A percentile compares a stretch with the other conserved stretches of the same genome.
These are phyloP conservation scores for Chlorella sp. DNA, from an alignment of 139 green algal genomes.

Conservation along the genomic window DNA sequence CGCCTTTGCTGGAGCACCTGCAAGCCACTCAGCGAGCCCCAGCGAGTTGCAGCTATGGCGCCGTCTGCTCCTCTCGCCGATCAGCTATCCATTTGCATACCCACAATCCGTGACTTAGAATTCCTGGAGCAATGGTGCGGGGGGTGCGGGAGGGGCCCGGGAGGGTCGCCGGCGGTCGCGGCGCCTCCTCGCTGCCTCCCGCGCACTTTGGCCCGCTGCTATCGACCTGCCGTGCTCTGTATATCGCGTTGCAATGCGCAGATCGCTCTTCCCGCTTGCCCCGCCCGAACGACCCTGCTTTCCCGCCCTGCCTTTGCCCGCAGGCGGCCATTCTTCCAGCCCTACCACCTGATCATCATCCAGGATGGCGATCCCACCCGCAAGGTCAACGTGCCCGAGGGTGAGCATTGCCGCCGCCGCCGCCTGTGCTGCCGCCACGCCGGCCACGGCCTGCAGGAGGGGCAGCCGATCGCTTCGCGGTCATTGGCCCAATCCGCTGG, in stretches of 20 bases:
- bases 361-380: constrained; percentile 91
- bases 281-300: background rate
- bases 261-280: too few relatives aligned
- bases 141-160: too few relatives aligned
- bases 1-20: too few relatives aligned
- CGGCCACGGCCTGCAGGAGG: too few relatives aligned
- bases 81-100: constrained; percentile 86
- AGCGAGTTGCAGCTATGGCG: too few relatives aligned
- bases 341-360: constrained; percentile 92
- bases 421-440: background rate
- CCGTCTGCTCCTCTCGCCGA: background rate
- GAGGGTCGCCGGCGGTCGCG: background rate
- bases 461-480: too few relatives aligned
- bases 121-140: constrained; percentile 85
- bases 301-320: background rate
- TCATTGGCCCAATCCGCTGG: too few relatives aligned
- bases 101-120: constrained; percentile 80
- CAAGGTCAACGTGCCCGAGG: constrained; percentile 77
- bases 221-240: too few relatives aligned
- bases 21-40: too few relatives aligned
- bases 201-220: background rate
- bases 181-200: too few relatives aligned
- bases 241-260: background rate
- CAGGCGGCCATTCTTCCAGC: constrained; percentile 88
- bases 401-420: background rate